Conservation (phyloP, 257 asterid genomes). For the Jaltomata sinuosa region DNA sequence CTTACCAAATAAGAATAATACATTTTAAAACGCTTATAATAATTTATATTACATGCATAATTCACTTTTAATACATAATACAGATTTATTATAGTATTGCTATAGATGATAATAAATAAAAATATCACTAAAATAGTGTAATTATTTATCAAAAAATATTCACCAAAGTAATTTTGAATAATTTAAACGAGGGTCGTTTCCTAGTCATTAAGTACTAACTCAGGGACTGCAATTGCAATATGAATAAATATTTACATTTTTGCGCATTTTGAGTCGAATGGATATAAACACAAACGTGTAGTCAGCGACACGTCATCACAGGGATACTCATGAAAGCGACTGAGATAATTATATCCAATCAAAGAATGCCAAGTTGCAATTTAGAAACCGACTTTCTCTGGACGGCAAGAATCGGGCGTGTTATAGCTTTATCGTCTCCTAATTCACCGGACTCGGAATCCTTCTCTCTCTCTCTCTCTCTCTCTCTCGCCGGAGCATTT, state of each 20-base stretch:
- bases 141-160: too few relatives aligned
- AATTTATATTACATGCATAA: too few relatives aligned
- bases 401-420: constrained; percentile 18
- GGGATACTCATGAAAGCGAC: background rate
- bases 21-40: too few relatives aligned
- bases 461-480: background rate
- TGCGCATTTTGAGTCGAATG: background rate
- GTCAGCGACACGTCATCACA: background rate
- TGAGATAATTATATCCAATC: background rate
- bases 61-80: too few relatives aligned
- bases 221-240: background rate
- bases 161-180: too few relatives aligned
- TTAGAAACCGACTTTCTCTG: background rate
- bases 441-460: background rate
- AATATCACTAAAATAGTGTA: too few relatives aligned
- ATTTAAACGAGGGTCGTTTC: too few relatives aligned
- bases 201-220: too few relatives aligned
- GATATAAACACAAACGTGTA: background rate
- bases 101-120: too few relatives aligned
- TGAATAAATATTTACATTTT: too few relatives aligned
- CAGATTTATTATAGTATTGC: too few relatives aligned
- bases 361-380: background rate
- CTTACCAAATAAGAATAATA: too few relatives aligned
- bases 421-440: background rate
- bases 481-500: background rate